Conservation (phyloP, 2,329 filamentous ascomycete species). For the Fusarium virguliforme region DNA sequence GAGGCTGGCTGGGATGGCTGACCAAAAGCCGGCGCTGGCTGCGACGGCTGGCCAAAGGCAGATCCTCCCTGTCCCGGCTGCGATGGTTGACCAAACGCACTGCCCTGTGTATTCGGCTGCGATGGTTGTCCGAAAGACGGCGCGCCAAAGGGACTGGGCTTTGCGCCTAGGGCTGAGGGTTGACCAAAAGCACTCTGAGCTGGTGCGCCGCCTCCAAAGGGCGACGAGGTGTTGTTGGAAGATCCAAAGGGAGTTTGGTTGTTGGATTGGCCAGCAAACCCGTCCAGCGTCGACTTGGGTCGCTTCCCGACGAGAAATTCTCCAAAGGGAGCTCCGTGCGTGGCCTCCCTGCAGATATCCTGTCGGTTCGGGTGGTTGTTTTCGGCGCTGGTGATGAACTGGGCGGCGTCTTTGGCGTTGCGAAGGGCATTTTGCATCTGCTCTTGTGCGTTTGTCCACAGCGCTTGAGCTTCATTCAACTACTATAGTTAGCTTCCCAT, state of each 20-base stretch:
- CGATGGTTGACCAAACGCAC: not conserved
- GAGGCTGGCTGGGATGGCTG: slow-evolving; percentile 55
- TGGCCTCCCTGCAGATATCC: slow-evolving; percentile 71
- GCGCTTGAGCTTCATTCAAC: slow-evolving; percentile 72
- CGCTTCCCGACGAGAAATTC: slow-evolving; percentile 62
- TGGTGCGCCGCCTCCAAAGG: slow-evolving; percentile 53
- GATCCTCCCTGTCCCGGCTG: not conserved
- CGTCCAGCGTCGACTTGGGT: slow-evolving; percentile 48
- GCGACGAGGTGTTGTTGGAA: slow-evolving; percentile 40
- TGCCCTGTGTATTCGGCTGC: slow-evolving; percentile 1
- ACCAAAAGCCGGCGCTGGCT: not conserved
- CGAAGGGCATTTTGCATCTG: slow-evolving; percentile 81
- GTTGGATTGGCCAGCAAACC: slow-evolving; percentile 49
- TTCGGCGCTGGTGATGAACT: slow-evolving; percentile 76
- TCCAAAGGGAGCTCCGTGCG: slow-evolving; percentile 62
- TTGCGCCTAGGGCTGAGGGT: slow-evolving; percentile 53
- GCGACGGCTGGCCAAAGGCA: not conserved
- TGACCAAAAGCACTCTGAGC: slow-evolving; percentile 57
- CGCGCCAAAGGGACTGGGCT: slow-evolving; percentile 52
- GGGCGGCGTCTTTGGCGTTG: slow-evolving; percentile 80
- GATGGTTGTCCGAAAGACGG: not conserved
- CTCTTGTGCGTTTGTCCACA: slow-evolving; percentile 76
- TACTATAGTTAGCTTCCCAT: slow-evolving; percentile 54
- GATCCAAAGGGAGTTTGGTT: slow-evolving; percentile 64
- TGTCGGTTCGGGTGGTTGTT: slow-evolving; percentile 83